phyloP scores from a whole-genome alignment of 495 filamentous ascomycete species.

The Chaetomium tenue region DNA sequence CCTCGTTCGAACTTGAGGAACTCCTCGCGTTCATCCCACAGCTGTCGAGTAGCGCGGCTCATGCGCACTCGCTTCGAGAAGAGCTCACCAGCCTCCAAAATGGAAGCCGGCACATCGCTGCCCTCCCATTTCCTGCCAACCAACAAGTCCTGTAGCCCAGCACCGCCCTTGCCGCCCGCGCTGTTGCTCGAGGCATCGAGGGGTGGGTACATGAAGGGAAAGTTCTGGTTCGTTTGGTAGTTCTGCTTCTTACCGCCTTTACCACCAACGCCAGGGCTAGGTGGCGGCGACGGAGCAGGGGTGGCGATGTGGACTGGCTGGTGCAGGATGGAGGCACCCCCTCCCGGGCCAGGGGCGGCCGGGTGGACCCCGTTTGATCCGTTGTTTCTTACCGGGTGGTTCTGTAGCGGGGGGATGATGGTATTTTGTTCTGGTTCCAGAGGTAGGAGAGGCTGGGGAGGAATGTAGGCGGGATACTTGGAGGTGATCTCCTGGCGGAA shows the following conservation, averaged over 20 bases:
- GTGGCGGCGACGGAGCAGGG: slow-evolving; percentile 93
- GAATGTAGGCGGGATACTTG: slow-evolving; percentile 95
- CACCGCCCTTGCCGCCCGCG: slow-evolving; percentile 80
- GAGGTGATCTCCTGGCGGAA: slow-evolving; percentile 98
- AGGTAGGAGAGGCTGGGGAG: slow-evolving; percentile 77
- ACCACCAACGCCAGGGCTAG: slow-evolving; percentile 83
- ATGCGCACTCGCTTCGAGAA: slow-evolving; percentile 87
- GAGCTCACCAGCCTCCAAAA: slow-evolving; percentile 90
- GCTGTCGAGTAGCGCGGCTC: slow-evolving; percentile 83
- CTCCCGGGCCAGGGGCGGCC: slow-evolving; percentile 48
- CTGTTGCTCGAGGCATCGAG: slow-evolving; percentile 77
- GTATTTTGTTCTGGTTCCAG: slow-evolving; percentile 87
- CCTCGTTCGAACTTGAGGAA: slow-evolving; percentile 91
- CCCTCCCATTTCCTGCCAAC: slow-evolving; percentile 85
- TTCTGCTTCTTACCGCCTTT: slow-evolving; percentile 98
- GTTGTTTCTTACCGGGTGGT: slow-evolving; percentile 59
- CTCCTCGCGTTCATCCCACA: slow-evolving; percentile 89
- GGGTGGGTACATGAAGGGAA: slow-evolving; percentile 95
- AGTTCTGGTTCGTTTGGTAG: slow-evolving; percentile 98
- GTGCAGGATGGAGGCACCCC: slow-evolving; percentile 81
- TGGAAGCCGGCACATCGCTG: slow-evolving; percentile 85
- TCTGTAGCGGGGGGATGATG: slow-evolving; percentile 79
- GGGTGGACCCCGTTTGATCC: slow-evolving; percentile 50
- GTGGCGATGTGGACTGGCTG: slow-evolving; percentile 98
- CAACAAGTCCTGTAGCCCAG: slow-evolving; percentile 69